These are phyloP conservation scores for Fusarium compactum DNA, from an alignment of 2,329 filamentous ascomycete species.

Conservation along the genomic window DNA sequence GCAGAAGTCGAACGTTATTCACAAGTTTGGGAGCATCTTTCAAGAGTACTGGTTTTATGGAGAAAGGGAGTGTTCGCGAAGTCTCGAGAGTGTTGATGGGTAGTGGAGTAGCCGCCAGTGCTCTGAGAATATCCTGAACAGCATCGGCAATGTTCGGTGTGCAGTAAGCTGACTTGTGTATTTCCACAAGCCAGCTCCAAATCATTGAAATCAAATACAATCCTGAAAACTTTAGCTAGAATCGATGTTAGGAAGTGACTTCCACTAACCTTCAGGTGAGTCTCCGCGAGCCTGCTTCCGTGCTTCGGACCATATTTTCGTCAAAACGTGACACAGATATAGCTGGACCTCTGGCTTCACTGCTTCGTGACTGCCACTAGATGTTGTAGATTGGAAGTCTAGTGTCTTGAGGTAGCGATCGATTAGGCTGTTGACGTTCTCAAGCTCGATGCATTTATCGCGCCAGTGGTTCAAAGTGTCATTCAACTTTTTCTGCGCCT, in stretches of 20 bases:
- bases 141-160: slow-evolving; percentile 25
- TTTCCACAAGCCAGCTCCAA: slow-evolving; percentile 40
- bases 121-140: slow-evolving; percentile 18
- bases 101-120: slow-evolving; percentile 20
- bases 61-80: slow-evolving; percentile 23
- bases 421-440: slow-evolving; percentile 57
- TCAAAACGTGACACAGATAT: slow-evolving; percentile 9
- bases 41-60: background rate
- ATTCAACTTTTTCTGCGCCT: slow-evolving; percentile 45
- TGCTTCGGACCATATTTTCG: slow-evolving; percentile 1
- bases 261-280: background rate
- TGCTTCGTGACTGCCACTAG: background rate
- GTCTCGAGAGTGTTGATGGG: background rate
- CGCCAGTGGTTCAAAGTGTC: slow-evolving; percentile 59
- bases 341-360: slow-evolving; percentile 6
- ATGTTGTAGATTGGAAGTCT: slow-evolving; percentile 56
- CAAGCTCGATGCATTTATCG: slow-evolving; percentile 58
- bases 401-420: slow-evolving; percentile 62
- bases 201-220: slow-evolving; percentile 44
- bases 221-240: slow-evolving; percentile 18
- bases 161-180: slow-evolving; percentile 23
- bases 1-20: slow-evolving; percentile 60
- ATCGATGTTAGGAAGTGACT: too few relatives aligned
- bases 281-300: background rate
- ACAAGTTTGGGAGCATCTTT: background rate